These are phyloP conservation scores for Globisporangium apiculatum DNA, from an alignment of 352 stramenopile species.

Conservation along the genomic window DNA sequence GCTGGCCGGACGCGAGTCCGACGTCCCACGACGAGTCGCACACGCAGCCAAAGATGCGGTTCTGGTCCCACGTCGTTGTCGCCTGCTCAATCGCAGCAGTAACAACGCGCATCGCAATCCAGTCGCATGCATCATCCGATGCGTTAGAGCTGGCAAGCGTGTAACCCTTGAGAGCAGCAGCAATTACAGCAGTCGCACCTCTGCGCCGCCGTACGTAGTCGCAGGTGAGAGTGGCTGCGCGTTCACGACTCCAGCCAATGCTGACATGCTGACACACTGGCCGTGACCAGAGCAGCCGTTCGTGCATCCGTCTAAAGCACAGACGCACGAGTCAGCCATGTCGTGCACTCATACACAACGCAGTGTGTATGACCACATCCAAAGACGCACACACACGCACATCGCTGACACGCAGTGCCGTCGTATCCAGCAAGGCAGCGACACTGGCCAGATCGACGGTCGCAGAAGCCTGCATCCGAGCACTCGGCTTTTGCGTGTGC, in stretches of 20 bases:
- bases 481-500: constrained; percentile 47
- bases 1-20: constrained; percentile 58
- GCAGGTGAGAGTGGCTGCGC: constrained; percentile 49
- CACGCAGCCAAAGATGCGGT: constrained; percentile 66
- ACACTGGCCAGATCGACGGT: constrained; percentile 50
- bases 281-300: constrained; percentile 69
- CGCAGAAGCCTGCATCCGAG: constrained; percentile 56
- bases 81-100: constrained; percentile 10
- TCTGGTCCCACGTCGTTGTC: constrained; percentile 70
- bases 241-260: constrained; percentile 34
- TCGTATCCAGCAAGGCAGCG: constrained; percentile 60
- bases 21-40: constrained; percentile 77
- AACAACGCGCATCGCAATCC: background rate
- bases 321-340: background rate
- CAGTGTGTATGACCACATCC: background rate
- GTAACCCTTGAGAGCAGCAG: background rate
- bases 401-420: constrained; percentile 62
- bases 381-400: constrained; percentile 15
- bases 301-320: constrained; percentile 24
- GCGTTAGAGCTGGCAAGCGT: no score
- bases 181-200: constrained; percentile 13
- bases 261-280: constrained; percentile 62
- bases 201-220: constrained; percentile 49
- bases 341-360: no score
- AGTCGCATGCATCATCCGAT: no score